phyloP scores from a whole-genome alignment of 2,329 filamentous ascomycete species.

The Thermothelomyces thermophilus region DNA sequence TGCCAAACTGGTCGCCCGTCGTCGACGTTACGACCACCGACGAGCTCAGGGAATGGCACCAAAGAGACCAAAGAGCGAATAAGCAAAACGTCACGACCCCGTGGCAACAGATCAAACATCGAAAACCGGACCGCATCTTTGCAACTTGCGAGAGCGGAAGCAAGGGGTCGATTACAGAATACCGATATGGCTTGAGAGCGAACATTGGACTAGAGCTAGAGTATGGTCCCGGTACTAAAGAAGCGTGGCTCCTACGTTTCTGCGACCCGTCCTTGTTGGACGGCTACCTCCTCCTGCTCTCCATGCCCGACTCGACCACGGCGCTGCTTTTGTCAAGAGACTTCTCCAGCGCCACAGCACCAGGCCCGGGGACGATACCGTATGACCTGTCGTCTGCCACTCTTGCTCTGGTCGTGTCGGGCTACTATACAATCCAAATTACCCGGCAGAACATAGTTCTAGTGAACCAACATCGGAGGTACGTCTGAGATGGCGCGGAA shows the following conservation, averaged over 20 bases:
- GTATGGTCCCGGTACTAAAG: slow-evolving; percentile 41
- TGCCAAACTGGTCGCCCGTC: slow-evolving; percentile 59
- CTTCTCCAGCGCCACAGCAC: slow-evolving; percentile 39
- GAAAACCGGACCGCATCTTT: slow-evolving; percentile 56
- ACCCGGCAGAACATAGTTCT: slow-evolving; percentile 44
- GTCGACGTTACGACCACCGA: slow-evolving; percentile 49
- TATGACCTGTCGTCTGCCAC: slow-evolving; percentile 51
- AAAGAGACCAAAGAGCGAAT: slow-evolving; percentile 16
- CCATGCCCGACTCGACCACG: slow-evolving; percentile 43
- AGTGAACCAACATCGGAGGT: slow-evolving; percentile 32
- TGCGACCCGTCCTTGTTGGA: slow-evolving; percentile 18
- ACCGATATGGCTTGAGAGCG: slow-evolving; percentile 64
- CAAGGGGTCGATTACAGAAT: slow-evolving; percentile 59
- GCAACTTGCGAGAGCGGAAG: slow-evolving; percentile 58
- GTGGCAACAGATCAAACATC: slow-evolving; percentile 32
- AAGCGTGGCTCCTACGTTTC: slow-evolving; percentile 46
- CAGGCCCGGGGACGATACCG: slow-evolving; percentile 34
- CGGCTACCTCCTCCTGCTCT: slow-evolving; percentile 39
- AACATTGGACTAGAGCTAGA: slow-evolving; percentile 55
- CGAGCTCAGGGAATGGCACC: slow-evolving; percentile 29
- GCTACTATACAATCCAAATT: slow-evolving; percentile 44
- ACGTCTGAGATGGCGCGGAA: neutral
- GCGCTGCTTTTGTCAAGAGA: slow-evolving; percentile 44
- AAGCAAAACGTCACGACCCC: slow-evolving; percentile 18
- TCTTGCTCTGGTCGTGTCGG: slow-evolving; percentile 37